Percentiles rank a stretch among this genome's conserved stretches.
phyloP scores from a whole-genome alignment of 495 filamentous ascomycete genomes.

The Ascobolus immersus region DNA sequence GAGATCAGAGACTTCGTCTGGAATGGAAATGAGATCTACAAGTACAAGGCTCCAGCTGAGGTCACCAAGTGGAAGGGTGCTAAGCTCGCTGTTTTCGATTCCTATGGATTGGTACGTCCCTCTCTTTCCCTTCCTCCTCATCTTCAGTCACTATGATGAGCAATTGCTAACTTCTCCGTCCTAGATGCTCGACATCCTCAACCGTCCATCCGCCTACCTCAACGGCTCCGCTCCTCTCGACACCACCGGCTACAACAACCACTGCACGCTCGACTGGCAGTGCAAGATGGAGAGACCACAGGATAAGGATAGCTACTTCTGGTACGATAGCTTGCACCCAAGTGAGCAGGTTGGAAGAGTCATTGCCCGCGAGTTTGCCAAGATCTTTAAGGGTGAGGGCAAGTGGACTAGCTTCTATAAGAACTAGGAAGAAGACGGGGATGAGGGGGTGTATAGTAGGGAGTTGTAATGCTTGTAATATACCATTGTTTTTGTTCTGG shows the following conservation, averaged over 20 bases:
- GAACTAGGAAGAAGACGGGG: too few relatives aligned
- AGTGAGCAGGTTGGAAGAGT: conserved; percentile 28
- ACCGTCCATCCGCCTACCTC: conserved; percentile 31
- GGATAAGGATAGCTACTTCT: conserved; percentile 22
- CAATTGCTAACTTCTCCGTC: not conserved
- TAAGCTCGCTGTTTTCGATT: conserved; percentile 36
- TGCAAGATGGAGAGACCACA: conserved; percentile 13
- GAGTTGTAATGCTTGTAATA: too few relatives aligned
- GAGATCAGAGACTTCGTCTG: conserved; percentile 38
- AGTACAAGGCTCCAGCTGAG: conserved; percentile 35
- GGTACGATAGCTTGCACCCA: conserved; percentile 43
- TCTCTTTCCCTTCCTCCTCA: not conserved
- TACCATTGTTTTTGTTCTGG: too few relatives aligned
- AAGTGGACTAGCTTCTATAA: too few relatives aligned
- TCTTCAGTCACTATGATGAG: not conserved
- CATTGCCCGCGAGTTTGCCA: conserved; percentile 34
- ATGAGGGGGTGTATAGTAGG: too few relatives aligned
- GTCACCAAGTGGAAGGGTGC: conserved; percentile 18
- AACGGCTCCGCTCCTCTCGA: conserved; percentile 33
- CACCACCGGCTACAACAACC: conserved; percentile 28
- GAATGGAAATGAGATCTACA: conserved; percentile 33
- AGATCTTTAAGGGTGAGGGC: conserved; percentile 27
- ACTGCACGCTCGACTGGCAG: conserved; percentile 20
- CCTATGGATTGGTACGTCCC: conserved; percentile 28
- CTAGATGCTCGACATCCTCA: conserved; percentile 35